phyloP scores from a whole-genome alignment of 2,329 filamentous ascomycete species.

The Aschersonia sp. region DNA sequence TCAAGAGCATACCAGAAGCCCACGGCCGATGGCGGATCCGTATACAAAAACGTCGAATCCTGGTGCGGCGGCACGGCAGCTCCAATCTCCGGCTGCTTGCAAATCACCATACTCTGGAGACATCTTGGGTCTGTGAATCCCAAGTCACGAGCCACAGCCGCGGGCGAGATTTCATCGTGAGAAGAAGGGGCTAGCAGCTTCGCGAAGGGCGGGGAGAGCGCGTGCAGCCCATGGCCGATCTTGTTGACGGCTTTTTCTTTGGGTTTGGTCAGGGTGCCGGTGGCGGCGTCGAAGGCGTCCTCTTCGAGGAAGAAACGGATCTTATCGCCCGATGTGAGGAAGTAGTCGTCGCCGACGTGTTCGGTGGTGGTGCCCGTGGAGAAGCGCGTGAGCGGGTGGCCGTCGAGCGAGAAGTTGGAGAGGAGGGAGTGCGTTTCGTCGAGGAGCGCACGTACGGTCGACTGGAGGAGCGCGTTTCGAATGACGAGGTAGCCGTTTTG shows the following conservation, averaged over 20 bases:
- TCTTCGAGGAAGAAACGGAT: conserved; percentile 96
- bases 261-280: conserved; percentile 52
- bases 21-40: conserved; percentile 73
- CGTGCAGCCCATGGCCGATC: conserved; percentile 68
- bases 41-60: conserved; percentile 87
- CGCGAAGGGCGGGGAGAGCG: conserved; percentile 52
- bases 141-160: conserved; percentile 53
- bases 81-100: conserved; percentile 94
- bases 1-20: conserved; percentile 98
- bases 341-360: conserved; percentile 92
- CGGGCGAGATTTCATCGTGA: conserved; percentile 27
- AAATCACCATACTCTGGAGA: conserved; percentile 95
- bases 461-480: conserved; percentile 54
- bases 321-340: conserved; percentile 80
- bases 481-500: conserved; percentile 85
- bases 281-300: conserved; percentile 60
- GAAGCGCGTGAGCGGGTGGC: conserved; percentile 90
- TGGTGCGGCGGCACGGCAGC: conserved; percentile 84
- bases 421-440: conserved; percentile 64
- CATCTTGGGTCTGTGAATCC: conserved; percentile 63
- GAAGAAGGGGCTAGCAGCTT: conserved; percentile 23
- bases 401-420: conserved; percentile 57
- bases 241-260: conserved; percentile 83
- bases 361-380: conserved; percentile 65
- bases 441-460: conserved; percentile 55